Conservation (phyloP, 2,329 filamentous ascomycete species). For the Aspergillus pseudoterreus region DNA sequence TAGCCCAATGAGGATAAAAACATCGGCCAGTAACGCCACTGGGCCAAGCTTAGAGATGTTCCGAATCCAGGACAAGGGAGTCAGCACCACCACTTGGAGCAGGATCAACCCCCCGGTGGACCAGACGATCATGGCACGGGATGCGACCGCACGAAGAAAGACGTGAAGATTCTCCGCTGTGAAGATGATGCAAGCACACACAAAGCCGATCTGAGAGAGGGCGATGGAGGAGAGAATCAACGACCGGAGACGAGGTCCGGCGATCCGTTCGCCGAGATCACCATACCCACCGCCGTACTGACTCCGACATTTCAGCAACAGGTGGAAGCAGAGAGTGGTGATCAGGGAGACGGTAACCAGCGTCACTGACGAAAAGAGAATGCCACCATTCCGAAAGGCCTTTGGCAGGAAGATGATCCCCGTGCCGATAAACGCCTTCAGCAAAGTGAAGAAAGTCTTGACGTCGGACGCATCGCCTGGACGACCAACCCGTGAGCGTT, state of each 20-base stretch:
- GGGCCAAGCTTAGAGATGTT: conserved; percentile 95
- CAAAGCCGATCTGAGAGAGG: conserved; percentile 72
- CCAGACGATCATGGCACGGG: conserved; percentile 46
- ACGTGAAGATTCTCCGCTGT: conserved; percentile 69
- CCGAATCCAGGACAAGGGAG: conserved; percentile 84
- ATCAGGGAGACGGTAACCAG: conserved; percentile 63
- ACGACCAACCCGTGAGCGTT: conserved; percentile 44
- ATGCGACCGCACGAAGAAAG: conserved; percentile 62
- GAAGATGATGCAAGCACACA: conserved; percentile 74
- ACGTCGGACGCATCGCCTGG: conserved; percentile 63
- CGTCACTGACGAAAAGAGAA: conserved; percentile 69
- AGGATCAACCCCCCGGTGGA: conserved; percentile 60
- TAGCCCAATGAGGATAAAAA: conserved; percentile 86
- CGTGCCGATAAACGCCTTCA: conserved; percentile 76
- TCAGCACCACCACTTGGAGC: conserved; percentile 86
- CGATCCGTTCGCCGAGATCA: conserved; percentile 65
- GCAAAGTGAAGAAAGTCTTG: conserved; percentile 73
- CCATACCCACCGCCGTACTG: conserved; percentile 68
- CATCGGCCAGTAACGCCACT: conserved; percentile 83
- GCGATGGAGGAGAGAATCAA: conserved; percentile 68
- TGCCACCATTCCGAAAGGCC: conserved; percentile 73
- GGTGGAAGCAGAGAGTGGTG: conserved; percentile 68
- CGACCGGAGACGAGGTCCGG: conserved; percentile 59
- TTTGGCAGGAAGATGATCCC: conserved; percentile 81
- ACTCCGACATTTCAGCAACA: conserved; percentile 64